These are phyloP conservation scores for Aspergillus diversus DNA, from an alignment of 495 filamentous ascomycete genomes.

Conservation along the genomic window DNA sequence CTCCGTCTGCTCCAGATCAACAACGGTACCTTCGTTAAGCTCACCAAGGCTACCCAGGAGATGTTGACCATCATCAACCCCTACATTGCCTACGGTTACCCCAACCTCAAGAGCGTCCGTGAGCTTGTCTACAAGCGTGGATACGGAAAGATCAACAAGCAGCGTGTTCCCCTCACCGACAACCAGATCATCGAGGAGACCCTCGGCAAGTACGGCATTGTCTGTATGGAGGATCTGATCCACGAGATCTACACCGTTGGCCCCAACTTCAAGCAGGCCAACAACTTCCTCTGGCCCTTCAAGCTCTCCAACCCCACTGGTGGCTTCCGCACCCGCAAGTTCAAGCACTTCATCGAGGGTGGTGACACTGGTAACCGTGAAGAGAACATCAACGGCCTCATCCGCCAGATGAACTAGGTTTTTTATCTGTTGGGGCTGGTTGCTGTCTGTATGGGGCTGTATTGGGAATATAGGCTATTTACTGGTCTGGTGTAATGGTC, in stretches of 20 bases:
- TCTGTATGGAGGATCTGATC: slow-evolving; percentile 99
- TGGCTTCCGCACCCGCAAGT: slow-evolving; percentile 94
- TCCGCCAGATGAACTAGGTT: slow-evolving; percentile 97
- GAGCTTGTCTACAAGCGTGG: slow-evolving; percentile 99
- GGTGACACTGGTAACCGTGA: slow-evolving; percentile 98
- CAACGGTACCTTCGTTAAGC: slow-evolving; percentile 96
- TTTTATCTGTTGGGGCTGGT: slow-evolving; percentile 26
- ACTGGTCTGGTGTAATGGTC: slow-evolving; percentile 47
- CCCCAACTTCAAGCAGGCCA: slow-evolving; percentile 99
- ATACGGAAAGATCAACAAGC: slow-evolving; percentile 96
- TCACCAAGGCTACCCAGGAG: slow-evolving; percentile 97
- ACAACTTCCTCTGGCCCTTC: slow-evolving; percentile 99
- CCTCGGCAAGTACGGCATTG: slow-evolving; percentile 97
- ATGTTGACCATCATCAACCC: slow-evolving; percentile 98
- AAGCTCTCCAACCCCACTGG: slow-evolving; percentile 97
- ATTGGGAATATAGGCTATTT: slow-evolving; percentile 35
- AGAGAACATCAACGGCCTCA: slow-evolving; percentile 95
- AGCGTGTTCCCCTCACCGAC: slow-evolving; percentile 94
- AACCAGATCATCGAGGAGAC: slow-evolving; percentile 95
- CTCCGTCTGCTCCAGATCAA: slow-evolving; percentile 99
- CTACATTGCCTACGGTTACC: slow-evolving; percentile 98
- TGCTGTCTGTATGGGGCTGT: slow-evolving; percentile 40
- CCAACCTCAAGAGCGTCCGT: slow-evolving; percentile 97
- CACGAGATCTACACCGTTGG: slow-evolving; percentile 99
- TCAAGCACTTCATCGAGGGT: slow-evolving; percentile 99